Base-by-base conservation (phyloP, 208 protist genomes). In the Phytomonas francai region DNA sequence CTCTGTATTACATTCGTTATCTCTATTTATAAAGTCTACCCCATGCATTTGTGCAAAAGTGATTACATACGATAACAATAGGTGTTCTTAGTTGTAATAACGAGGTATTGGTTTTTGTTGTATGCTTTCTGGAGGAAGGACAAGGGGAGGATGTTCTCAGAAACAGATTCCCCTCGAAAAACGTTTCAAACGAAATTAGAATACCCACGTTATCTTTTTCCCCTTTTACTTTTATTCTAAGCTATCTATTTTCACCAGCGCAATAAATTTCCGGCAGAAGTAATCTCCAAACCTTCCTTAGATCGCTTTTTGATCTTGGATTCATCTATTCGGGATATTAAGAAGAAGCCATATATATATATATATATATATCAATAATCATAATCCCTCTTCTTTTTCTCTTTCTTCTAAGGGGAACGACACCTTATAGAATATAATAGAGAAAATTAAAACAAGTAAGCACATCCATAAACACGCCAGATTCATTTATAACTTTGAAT, bases 151-250 rank as follows among this genome's bases (percentile, higher is more conserved):
- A 54, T 54, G 25, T 19, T 3, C 16, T 54, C 16, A 51, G 19
- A 2, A 54, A 54, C 45, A 5, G 2, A 25, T 54, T 54, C 19
- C 19, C 33, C 3, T 11, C 25, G 1, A 54, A 54, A 54, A 54
- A 25, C 25, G 45, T n/a, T n/a, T n/a, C n/a, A n/a, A n/a, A n/a
- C n/a, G n/a, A n/a, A n/a, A n/a, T n/a, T n/a, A n/a, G n/a, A n/a
- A n/a, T n/a, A n/a, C n/a, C n/a, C 45, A 30, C 34, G 42, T 65
- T 67, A 27, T 63, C 32, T 68, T 66, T 59, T 71, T 51, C 54
- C 19, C 45, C 31, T 54, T 16, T 66, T 63, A 29, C 36, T 67
- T 14, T 64, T 61, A 58, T 71, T 62, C 6, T 29, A 63, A 31
- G 29, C 32, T 0, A 27, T n/a, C 31, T 66, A 59, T 45, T 33